Conservation (phyloP, 148 eudicot genomes). For the Talinum fruticosum region DNA sequence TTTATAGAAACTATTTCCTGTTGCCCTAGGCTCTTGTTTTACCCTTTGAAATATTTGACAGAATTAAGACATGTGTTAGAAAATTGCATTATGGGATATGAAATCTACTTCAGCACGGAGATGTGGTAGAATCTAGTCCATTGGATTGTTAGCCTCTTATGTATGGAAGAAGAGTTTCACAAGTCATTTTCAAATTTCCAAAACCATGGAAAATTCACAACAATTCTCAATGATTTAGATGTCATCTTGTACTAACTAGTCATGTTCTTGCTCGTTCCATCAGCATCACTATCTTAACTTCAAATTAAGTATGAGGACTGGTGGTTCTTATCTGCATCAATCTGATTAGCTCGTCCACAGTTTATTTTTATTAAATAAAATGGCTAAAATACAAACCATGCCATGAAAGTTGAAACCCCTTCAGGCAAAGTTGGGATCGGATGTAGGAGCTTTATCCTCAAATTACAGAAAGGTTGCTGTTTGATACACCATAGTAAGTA, state of each 20-base stretch:
- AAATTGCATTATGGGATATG: neutral
- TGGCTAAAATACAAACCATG: no score
- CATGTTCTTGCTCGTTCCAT: slow-evolving; percentile 2
- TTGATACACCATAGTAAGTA: no score
- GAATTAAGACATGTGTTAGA: no score
- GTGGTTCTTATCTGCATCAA: neutral
- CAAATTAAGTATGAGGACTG: no score
- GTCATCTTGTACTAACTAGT: neutral
- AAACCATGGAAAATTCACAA: neutral
- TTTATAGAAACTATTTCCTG: no score
- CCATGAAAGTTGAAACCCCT: no score
- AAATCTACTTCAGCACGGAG: neutral
- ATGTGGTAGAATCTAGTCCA: neutral
- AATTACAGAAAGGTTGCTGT: no score
- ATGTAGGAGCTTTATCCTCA: no score
- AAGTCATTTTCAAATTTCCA: neutral
- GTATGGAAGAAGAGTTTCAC: neutral
- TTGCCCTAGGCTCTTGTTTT: neutral
- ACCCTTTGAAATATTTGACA: neutral
- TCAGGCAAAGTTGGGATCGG: no score
- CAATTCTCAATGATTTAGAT: neutral
- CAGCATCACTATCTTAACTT: neutral
- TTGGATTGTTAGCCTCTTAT: neutral
- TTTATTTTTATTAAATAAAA: no score
- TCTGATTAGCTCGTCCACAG: neutral